Evolutionary conservation across 257 asterid species (phyloP).

Genomic region (Ilex asprella): DNA sequence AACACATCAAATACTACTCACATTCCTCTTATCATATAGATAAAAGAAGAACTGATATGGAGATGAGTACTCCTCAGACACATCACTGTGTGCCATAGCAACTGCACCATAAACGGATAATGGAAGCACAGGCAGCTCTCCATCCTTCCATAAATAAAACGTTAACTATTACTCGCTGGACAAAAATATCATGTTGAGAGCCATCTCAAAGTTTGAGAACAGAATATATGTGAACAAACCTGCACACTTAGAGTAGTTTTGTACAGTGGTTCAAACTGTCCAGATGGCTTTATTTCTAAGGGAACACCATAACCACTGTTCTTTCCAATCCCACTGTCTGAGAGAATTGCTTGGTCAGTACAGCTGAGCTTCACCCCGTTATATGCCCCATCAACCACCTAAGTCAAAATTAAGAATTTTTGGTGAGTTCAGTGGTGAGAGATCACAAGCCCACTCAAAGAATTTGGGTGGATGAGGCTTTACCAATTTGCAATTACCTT

Average conservation of each 20-base stretch:
- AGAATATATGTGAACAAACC: conserved; percentile 28
- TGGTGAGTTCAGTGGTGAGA: neutral
- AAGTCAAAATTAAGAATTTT: conserved; percentile 11
- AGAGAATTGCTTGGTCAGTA: conserved; percentile 76
- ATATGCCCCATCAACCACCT: conserved; percentile 89
- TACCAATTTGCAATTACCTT: too few relatives aligned
- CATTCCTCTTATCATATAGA: conserved; percentile 93
- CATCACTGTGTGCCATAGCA: conserved; percentile 85
- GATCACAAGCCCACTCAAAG: too few relatives aligned
- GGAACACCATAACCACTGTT: conserved; percentile 69
- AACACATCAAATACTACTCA: conserved; percentile 26
- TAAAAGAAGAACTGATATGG: conserved; percentile 96
- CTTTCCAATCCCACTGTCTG: conserved; percentile 49
- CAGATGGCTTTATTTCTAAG: conserved; percentile 84
- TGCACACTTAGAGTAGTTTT: conserved; percentile 76
- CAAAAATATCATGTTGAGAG: neutral
- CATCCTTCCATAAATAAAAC: conserved; percentile 51
- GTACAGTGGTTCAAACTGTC: conserved; percentile 95
- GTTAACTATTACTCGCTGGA: neutral
- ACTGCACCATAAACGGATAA: conserved; percentile 91
- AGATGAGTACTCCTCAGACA: conserved; percentile 77
- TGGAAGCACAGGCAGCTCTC: conserved; percentile 95
- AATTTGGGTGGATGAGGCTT: too few relatives aligned
- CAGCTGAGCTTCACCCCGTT: conserved; percentile 70
- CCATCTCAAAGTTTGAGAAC: conserved; percentile 1